Base-by-base conservation (phyloP, 1,139 yeast species). In the Arxiozyma bovina region DNA sequence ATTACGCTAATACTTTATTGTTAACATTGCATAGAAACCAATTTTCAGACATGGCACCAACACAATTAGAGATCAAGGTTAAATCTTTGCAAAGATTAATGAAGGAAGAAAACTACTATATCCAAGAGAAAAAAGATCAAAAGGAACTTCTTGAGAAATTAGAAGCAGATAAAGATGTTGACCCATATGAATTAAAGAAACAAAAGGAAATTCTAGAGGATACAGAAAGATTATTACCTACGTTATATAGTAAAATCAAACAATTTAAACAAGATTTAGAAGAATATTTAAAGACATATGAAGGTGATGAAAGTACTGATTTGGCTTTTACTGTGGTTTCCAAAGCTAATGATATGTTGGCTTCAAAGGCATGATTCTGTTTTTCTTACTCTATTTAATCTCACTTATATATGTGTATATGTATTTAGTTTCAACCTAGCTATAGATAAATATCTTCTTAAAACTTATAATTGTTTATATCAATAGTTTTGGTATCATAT, bases 161-260 rank as follows among this genome's bases (percentile, higher is more conserved):
- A 59, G 69, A 72, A 50, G 59, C 69, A 1, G 64, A 68, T 38
- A 64, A 67, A 34, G 72, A 75, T 18, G 79, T 78, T 9, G 94
- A 87, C 60, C 81, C 80, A 56, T 88, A 87, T 66, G 89, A 85
- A 54, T 69, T 87, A 61, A 86, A 84, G 70, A 87, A 85, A 60
- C 77, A 78, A 57, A 72, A 73, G 17, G 83, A 84, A 65, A 86
- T 87, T 1, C 74, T 84, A 48, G 78, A 81, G 22, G 95, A 87
- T 65, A 82, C 91, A 20, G 75, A 79, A 61, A 77, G 83, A 62
- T 81, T 87, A 78, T 73, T 85, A 23, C 87, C 88, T 1, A 84
- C 82, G 59, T 73, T 87, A 25, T 72, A 75, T 53, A 73, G 70
- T 52, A 82, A 83, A 66, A 76, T 86, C 48, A 66, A 65, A 21